Evolutionary conservation across 1,139 yeast genomes (phyloP), one percentile per base, ranked within the genome.

Genomic region (Hansenula lynferdii): DNA sequence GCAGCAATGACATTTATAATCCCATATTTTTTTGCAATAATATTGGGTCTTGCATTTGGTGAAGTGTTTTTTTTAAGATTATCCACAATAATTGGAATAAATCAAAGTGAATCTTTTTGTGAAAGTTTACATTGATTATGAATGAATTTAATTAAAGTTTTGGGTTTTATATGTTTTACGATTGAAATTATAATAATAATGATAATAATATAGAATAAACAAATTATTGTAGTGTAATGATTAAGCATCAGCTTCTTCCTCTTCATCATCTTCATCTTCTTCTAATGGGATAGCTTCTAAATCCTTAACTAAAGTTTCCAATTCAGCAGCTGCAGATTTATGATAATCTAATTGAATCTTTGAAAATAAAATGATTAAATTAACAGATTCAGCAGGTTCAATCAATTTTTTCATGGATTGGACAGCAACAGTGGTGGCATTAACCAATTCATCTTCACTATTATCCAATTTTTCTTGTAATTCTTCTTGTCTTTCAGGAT

Each of bases 371-470:
- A 79, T 80, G 47, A 85, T 66, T 52, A 84, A 65, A 42, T 75
- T 70, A 37, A 84, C 69, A 39, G 79, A 68, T 57, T 80, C 83
- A 12, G 79, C 67, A 28, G 90, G 87, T 45, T 73, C 77, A 51
- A 85, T 76, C 43, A 84, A 66, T 46, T 71, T 75, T 60, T 81
- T 79, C 92, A 85, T 83, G 41, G 77, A 77, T 50, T 76, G 73
- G n/a, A 82, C 92, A 1, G 92, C 92, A 24, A 70, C 67, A 42
- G 82, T 82, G 8, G 89, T 84, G 19, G 86, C 85, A 52, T 80
- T 74, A 24, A 84, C 92, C 50, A 84, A 72, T 45, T 81, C 90
- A 56, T 85, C 95, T 61, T 85, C 95, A 48, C 75, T 71, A 33
- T 70, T 64, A 48, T 83, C 87, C 48, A 83, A 64, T 40, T 49